phyloP scores from a whole-genome alignment of 2,329 filamentous ascomycete species.

The Neonectria punicea region DNA sequence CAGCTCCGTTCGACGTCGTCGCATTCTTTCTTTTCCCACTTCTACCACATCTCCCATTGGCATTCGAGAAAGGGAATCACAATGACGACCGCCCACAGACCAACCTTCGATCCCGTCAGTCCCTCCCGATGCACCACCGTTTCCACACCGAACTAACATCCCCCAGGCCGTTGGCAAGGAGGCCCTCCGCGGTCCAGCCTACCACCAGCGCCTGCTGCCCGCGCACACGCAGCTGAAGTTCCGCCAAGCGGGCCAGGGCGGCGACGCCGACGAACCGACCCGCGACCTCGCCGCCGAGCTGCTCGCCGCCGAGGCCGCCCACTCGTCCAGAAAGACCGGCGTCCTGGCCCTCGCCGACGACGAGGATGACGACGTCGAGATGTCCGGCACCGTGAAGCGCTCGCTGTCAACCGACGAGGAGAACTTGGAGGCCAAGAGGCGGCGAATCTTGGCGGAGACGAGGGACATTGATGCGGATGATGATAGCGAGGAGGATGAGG shows the following conservation, averaged over 20 bases:
- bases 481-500: conserved; percentile 68
- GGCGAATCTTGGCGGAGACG: conserved; percentile 88
- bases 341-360: conserved; percentile 58
- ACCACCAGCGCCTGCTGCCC: conserved; percentile 94
- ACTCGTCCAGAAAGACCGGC: conserved; percentile 84
- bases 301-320: conserved; percentile 85
- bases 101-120: conserved; percentile 90
- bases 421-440: conserved; percentile 82
- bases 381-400: conserved; percentile 67
- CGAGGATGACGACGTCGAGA: conserved; percentile 55
- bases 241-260: conserved; percentile 87
- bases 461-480: conserved; percentile 85
- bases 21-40: not conserved
- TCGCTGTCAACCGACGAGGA: conserved; percentile 58
- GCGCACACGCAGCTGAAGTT: conserved; percentile 94
- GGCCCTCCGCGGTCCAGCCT: conserved; percentile 89
- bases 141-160: conserved; percentile 39
- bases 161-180: conserved; percentile 89
- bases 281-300: conserved; percentile 92
- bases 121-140: conserved; percentile 20
- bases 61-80: conserved; percentile 21
- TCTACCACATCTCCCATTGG: conserved; percentile 1
- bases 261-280: conserved; percentile 72
- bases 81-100: conserved; percentile 80
- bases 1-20: not conserved